Evolutionary conservation across 2,329 filamentous ascomycete genomes (phyloP).

Genomic region (Phialocephala sp.): DNA sequence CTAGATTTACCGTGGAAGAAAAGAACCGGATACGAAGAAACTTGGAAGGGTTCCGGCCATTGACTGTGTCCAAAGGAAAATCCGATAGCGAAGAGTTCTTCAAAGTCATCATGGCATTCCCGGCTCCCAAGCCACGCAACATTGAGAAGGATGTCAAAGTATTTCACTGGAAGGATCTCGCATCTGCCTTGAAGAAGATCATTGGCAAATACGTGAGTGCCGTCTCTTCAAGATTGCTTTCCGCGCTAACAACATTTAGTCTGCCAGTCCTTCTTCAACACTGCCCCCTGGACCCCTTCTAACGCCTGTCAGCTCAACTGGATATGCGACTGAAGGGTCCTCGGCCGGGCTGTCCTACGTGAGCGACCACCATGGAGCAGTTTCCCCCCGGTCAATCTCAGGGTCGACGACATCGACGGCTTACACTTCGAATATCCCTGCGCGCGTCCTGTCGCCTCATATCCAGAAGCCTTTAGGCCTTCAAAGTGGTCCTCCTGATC

Average conservation of each 20-base stretch:
- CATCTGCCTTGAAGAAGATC: slow-evolving; percentile 92
- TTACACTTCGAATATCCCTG: slow-evolving; percentile 36
- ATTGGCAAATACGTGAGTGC: slow-evolving; percentile 83
- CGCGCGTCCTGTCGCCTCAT: slow-evolving; percentile 39
- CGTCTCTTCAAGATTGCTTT: neutral
- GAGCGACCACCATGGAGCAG: slow-evolving; percentile 40
- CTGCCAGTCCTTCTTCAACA: slow-evolving; percentile 43
- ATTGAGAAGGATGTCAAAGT: slow-evolving; percentile 99
- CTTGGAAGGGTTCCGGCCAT: slow-evolving; percentile 88
- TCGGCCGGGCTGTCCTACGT: slow-evolving; percentile 38
- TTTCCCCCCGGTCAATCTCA: slow-evolving; percentile 42
- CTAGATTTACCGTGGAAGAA: slow-evolving; percentile 92
- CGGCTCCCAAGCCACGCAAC: slow-evolving; percentile 91
- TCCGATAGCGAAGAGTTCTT: slow-evolving; percentile 95
- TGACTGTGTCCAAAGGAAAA: slow-evolving; percentile 93
- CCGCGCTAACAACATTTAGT: slow-evolving; percentile 36
- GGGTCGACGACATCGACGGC: slow-evolving; percentile 38
- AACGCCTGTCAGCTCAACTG: slow-evolving; percentile 42
- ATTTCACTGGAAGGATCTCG: slow-evolving; percentile 92
- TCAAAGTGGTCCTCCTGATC: slow-evolving; percentile 39
- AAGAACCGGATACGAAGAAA: slow-evolving; percentile 98
- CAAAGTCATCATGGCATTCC: slow-evolving; percentile 98
- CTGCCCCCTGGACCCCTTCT: slow-evolving; percentile 39
- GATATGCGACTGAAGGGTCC: slow-evolving; percentile 40
- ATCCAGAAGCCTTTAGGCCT: slow-evolving; percentile 37